These are phyloP conservation scores for Astraeus odoratus DNA, from an alignment of 768 basidiomycete species.

Conservation along the genomic window DNA sequence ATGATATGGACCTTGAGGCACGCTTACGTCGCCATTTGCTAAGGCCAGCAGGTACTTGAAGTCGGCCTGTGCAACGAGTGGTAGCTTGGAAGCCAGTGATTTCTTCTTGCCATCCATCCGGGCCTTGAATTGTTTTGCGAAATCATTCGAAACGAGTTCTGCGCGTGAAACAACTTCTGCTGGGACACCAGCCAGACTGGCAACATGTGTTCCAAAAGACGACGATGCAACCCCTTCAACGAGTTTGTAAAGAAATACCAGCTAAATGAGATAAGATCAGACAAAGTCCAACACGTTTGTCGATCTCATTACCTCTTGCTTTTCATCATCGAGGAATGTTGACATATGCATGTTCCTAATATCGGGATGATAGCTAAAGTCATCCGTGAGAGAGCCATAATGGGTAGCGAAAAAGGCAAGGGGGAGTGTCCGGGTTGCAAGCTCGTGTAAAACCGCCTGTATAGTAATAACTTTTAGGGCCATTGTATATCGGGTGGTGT, in stretches of 20 bases:
- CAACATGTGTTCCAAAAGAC: constrained; percentile 92
- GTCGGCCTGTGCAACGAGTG: constrained; percentile 83
- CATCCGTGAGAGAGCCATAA: constrained; percentile 92
- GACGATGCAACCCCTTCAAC: constrained; percentile 80
- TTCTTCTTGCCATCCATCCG: constrained; percentile 55
- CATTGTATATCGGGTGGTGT: not conserved
- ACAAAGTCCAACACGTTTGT: not conserved
- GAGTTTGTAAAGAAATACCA: constrained; percentile 93
- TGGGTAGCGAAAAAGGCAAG: constrained; percentile 97
- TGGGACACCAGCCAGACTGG: constrained; percentile 90
- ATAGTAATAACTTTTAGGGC: constrained; percentile 5
- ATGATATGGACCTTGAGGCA: constrained; percentile 50
- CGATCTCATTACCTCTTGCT: constrained; percentile 57
- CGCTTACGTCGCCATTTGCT: constrained; percentile 43
- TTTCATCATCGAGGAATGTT: constrained; percentile 88
- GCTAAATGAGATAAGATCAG: constrained; percentile 35
- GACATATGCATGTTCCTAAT: constrained; percentile 95
- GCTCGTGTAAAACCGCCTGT: constrained; percentile 86
- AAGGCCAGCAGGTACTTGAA: constrained; percentile 72
- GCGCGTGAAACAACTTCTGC: constrained; percentile 80
- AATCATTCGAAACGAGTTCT: constrained; percentile 78
- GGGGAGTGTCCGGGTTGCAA: constrained; percentile 88
- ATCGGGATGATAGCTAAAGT: constrained; percentile 87
- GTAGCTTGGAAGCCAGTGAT: constrained; percentile 50
- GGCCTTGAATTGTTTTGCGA: constrained; percentile 82